Evolutionary conservation across 2,329 filamentous ascomycete genomes (phyloP).

Genomic region (Phialemonium atrogriseum): DNA sequence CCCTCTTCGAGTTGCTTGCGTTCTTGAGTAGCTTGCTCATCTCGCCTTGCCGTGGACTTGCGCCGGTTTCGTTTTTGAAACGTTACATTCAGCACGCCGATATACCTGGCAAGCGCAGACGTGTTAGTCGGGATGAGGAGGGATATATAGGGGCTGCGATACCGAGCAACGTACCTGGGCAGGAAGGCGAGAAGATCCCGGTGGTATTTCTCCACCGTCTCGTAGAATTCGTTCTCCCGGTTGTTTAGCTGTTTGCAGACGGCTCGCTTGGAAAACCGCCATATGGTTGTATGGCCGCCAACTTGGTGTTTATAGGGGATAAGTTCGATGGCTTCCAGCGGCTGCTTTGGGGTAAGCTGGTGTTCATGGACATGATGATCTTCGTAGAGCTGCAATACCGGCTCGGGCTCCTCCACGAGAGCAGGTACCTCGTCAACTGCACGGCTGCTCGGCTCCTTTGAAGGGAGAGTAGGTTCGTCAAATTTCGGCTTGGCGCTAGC

Average conservation of each 20-base stretch:
- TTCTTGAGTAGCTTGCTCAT: slow-evolving; percentile 29
- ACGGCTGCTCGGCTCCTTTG: too few relatives aligned
- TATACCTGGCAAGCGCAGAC: too few relatives aligned
- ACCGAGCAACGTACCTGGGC: slow-evolving; percentile 55
- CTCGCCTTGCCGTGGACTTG: slow-evolving; percentile 45
- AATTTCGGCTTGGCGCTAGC: slow-evolving; percentile 22
- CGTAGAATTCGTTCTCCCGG: slow-evolving; percentile 97
- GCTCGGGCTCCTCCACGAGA: too few relatives aligned
- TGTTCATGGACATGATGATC: slow-evolving; percentile 44
- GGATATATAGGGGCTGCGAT: slow-evolving; percentile 9
- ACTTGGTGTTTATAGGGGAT: slow-evolving; percentile 98
- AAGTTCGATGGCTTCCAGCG: slow-evolving; percentile 85
- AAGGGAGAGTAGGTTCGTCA: too few relatives aligned
- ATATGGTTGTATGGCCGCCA: slow-evolving; percentile 91
- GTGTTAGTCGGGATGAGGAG: slow-evolving; percentile 1
- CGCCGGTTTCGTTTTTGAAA: slow-evolving; percentile 77
- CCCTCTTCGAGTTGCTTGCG: slow-evolving; percentile 25
- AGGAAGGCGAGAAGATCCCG: slow-evolving; percentile 85
- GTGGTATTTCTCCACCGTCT: slow-evolving; percentile 86
- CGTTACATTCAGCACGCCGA: slow-evolving; percentile 92
- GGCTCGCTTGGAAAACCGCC: slow-evolving; percentile 88
- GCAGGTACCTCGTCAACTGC: too few relatives aligned
- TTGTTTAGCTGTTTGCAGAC: slow-evolving; percentile 99
- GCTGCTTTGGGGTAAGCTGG: slow-evolving; percentile 44
- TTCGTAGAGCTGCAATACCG: too few relatives aligned